These are phyloP conservation scores for Colletotrichum lupini DNA, from an alignment of 2,329 filamentous ascomycete genomes.

Conservation along the genomic window DNA sequence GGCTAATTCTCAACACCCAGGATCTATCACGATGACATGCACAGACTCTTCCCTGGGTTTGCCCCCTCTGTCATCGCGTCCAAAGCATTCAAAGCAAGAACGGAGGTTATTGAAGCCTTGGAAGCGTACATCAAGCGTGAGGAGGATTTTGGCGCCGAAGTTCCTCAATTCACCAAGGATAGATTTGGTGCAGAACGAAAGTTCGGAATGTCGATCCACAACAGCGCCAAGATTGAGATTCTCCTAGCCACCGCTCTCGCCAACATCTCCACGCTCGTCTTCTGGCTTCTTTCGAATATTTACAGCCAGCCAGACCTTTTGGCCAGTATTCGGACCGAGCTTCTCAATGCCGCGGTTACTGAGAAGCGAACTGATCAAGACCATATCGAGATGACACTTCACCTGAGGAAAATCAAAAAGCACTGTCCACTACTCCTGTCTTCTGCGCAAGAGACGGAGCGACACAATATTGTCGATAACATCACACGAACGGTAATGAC, in stretches of 20 bases:
- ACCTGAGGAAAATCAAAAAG: slow-evolving; percentile 48
- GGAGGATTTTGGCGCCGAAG: slow-evolving; percentile 41
- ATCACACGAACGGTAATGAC: neutral
- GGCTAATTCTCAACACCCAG: slow-evolving; percentile 29
- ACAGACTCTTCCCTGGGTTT: slow-evolving; percentile 42
- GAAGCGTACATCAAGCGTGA: slow-evolving; percentile 41
- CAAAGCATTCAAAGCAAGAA: slow-evolving; percentile 43
- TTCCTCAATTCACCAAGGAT: slow-evolving; percentile 41
- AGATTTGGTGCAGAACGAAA: slow-evolving; percentile 42
- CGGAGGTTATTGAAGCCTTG: slow-evolving; percentile 40
- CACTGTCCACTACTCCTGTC: slow-evolving; percentile 54
- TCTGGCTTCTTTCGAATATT: slow-evolving; percentile 48
- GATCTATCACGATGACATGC: slow-evolving; percentile 41
- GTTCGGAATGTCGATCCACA: slow-evolving; percentile 40
- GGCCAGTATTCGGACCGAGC: slow-evolving; percentile 40
- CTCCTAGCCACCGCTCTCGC: slow-evolving; percentile 42
- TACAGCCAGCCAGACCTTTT: slow-evolving; percentile 41
- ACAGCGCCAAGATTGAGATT: slow-evolving; percentile 45
- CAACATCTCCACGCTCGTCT: slow-evolving; percentile 49
- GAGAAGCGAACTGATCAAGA: slow-evolving; percentile 5
- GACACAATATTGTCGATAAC: slow-evolving; percentile 34
- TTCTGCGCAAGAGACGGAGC: slow-evolving; percentile 56
- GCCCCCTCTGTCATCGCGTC: slow-evolving; percentile 43
- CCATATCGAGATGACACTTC: slow-evolving; percentile 40
- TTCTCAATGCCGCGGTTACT: slow-evolving; percentile 23